Evolutionary conservation across 495 filamentous ascomycete genomes (phyloP), one percentile per base, ranked within the genome.

Genomic region (Lichina pygmaea): DNA sequence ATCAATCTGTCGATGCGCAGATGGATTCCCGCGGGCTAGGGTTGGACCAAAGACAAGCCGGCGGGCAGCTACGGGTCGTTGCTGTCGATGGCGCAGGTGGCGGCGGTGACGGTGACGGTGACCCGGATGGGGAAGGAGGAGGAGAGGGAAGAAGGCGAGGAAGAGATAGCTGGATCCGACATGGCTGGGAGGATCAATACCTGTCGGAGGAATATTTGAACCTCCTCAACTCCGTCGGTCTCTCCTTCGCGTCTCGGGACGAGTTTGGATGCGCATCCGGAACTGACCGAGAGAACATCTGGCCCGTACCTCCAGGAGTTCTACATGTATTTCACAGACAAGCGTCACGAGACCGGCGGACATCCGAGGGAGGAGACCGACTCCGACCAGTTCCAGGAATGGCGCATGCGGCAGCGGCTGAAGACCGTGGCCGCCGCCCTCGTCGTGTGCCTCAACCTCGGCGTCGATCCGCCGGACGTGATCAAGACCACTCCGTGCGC

Each of bases 301-400:
- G 17, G 43, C 33, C 36, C 43, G 15, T 9, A 24, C 39, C 37
- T 34, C n/a, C 60, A 85, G 77, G 75, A 70, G 48, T 95, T 92
- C 70, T 94, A 86, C 63, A 93, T 94, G 86, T 99, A 95, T 59
- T 99, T 79, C 57, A 92, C 84, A 42, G 89, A 95, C 57, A 95
- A 95, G 58, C 76, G 84, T 30, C 89, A 95, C 57, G 89, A 95
- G 57, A 89, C 83, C n/a, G 83, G 85, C 34, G 91, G 89, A 13
- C 81, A 89, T 46, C 84, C 91, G 8, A 78, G 86, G 56, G 67
- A 69, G 37, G 65, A 68, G 13, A 62, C 61, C 13, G 36, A 39
- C 2, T 39, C 36, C 11, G 36, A 39, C 13, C 36, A 11, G 36
- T 11, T 11, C 13, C 75, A 86, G 54, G 86, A 95, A 51, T 99